Conservation (phyloP, 768 basidiomycete genomes). For the Russula dissimulans region DNA sequence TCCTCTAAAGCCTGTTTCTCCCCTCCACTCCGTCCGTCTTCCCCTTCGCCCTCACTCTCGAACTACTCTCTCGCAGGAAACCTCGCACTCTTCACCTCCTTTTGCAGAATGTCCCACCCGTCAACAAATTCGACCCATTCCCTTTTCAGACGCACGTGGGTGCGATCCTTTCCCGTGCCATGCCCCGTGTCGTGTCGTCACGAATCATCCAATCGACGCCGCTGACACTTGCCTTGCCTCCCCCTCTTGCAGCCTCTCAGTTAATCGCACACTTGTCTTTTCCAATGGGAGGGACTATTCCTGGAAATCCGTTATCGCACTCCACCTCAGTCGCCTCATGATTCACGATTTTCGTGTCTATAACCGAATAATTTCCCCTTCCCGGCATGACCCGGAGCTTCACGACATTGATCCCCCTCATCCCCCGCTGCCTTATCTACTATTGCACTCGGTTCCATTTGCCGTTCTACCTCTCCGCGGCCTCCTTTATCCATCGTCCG, state of each 20-base stretch:
- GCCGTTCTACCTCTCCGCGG: not conserved
- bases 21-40: not conserved
- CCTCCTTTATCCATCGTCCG: not conserved
- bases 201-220: not conserved
- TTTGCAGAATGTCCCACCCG: not conserved
- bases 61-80: not conserved
- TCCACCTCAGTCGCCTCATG: not conserved
- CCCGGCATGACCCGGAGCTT: not conserved
- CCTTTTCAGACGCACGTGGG: constrained; percentile 10
- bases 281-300: not conserved
- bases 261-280: not conserved
- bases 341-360: not conserved
- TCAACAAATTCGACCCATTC: not conserved
- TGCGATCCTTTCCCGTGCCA: not conserved
- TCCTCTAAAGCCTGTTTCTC: constrained; percentile 14
- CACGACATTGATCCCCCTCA: not conserved
- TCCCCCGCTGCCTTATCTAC: not conserved
- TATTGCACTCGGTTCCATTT: not conserved
- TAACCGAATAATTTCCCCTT: not conserved
- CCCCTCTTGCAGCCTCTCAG: not conserved
- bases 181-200: not conserved
- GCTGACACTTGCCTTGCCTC: not conserved
- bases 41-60: not conserved
- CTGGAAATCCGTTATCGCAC: not conserved
- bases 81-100: not conserved